A percentile compares a stretch with the other conserved stretches of the same genome.
These are phyloP conservation scores for Fusarium scirpi DNA, from an alignment of 2,329 filamentous ascomycete genomes.

Conservation along the genomic window DNA sequence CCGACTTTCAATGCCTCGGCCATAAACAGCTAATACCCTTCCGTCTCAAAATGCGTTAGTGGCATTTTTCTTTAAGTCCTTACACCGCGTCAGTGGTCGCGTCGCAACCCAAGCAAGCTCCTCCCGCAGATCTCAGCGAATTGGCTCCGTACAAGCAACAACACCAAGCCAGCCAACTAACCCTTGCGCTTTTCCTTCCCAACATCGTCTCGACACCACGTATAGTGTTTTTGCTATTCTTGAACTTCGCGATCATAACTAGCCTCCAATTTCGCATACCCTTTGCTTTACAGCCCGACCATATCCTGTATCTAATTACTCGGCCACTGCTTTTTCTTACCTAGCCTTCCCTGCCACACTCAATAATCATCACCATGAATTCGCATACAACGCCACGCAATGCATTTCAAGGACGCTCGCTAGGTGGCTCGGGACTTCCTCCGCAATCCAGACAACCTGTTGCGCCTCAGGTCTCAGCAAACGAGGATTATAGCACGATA, in stretches of 20 bases:
- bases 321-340: constrained; percentile 11
- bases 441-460: constrained; percentile 51
- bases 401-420: constrained; percentile 51
- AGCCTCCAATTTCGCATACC: constrained; percentile 19
- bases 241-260: constrained; percentile 31
- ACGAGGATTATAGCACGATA: constrained; percentile 61
- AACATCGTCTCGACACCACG: constrained; percentile 19
- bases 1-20: background rate
- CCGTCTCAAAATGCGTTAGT: constrained; percentile 7
- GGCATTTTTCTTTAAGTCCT: constrained; percentile 15
- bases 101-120: constrained; percentile 45
- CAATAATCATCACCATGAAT: constrained; percentile 50
- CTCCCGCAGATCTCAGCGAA: constrained; percentile 28
- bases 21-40: background rate
- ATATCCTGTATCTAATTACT: constrained; percentile 23
- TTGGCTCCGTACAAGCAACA: constrained; percentile 22
- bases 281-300: background rate
- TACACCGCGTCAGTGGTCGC: constrained; percentile 19
- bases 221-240: constrained; percentile 10
- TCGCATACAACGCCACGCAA: constrained; percentile 54
- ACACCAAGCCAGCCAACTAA: constrained; percentile 23
- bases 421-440: constrained; percentile 50
- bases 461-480: constrained; percentile 52
- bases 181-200: constrained; percentile 40
- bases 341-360: constrained; percentile 28